A percentile compares a stretch with the other conserved stretches of the same genome.
phyloP scores from a whole-genome alignment of 768 basidiomycete genomes.

The Amanita pallidorosea region DNA sequence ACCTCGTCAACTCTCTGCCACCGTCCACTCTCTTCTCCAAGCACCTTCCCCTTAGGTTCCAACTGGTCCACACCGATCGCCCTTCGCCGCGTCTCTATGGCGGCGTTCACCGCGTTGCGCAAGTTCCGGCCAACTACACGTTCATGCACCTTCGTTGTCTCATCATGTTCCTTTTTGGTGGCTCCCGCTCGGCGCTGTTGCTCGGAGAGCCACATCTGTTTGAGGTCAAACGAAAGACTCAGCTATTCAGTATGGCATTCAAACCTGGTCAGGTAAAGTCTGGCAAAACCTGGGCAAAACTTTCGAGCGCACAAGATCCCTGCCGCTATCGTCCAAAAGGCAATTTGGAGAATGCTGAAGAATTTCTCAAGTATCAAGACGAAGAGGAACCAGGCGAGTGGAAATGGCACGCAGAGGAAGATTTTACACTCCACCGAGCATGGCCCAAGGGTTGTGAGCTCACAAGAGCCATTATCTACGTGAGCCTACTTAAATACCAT shows the following conservation, averaged over 20 bases:
- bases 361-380: conserved; percentile 23
- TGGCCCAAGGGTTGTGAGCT: conserved; percentile 42
- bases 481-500: conserved; percentile 21
- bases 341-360: conserved; percentile 17
- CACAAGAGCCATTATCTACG: conserved; percentile 48
- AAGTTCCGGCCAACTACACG: conserved; percentile 62
- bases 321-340: conserved; percentile 30
- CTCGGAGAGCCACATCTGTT: conserved; percentile 41
- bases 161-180: conserved; percentile 49
- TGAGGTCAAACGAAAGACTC: conserved; percentile 41
- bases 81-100: conserved; percentile 22
- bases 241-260: conserved; percentile 27
- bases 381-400: conserved; percentile 36
- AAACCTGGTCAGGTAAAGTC: conserved; percentile 43
- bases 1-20: conserved; percentile 28
- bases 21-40: conserved; percentile 39
- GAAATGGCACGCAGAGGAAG: conserved; percentile 65
- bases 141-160: conserved; percentile 56
- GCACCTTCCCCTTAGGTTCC: conserved; percentile 56
- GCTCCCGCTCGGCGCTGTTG: conserved; percentile 10
- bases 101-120: conserved; percentile 52
- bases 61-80: conserved; percentile 31
- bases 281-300: conserved; percentile 34
- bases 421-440: conserved; percentile 44
- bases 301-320: conserved; percentile 44